Percentiles rank a stretch among this genome's conserved stretches.
Conservation (phyloP, 2,329 filamentous ascomycete species). For the Aspergillus clavatus region DNA sequence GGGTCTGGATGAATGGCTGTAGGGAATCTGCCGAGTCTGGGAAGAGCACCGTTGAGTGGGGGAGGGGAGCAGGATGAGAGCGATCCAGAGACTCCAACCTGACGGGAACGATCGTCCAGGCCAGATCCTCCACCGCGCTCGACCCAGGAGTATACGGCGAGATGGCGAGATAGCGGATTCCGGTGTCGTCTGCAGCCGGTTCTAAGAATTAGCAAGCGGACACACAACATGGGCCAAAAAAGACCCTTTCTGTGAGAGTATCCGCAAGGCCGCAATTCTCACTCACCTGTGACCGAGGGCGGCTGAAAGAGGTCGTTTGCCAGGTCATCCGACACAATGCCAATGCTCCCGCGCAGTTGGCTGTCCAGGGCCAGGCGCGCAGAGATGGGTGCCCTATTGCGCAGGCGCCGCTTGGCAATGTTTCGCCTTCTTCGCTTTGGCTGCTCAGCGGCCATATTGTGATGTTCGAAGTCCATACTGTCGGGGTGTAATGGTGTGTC, state of each 20-base stretch:
- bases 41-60: constrained; percentile 75
- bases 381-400: constrained; percentile 67
- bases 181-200: constrained; percentile 24
- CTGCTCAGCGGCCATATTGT: constrained; percentile 38
- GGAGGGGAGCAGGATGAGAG: constrained; percentile 55
- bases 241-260: not conserved
- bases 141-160: constrained; percentile 43
- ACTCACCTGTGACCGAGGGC: constrained; percentile 49
- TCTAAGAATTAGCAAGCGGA: not conserved
- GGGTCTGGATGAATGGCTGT: constrained; percentile 69
- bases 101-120: constrained; percentile 84
- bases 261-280: constrained; percentile 4
- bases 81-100: constrained; percentile 44
- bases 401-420: constrained; percentile 38
- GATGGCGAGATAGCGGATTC: constrained; percentile 43
- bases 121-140: constrained; percentile 52
- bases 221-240: not conserved
- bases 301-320: constrained; percentile 71
- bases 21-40: constrained; percentile 66
- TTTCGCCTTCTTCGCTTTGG: constrained; percentile 51
- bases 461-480: constrained; percentile 43
- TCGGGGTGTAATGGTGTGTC: constrained; percentile 4
- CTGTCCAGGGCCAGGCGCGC: constrained; percentile 81
- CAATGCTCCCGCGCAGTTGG: constrained; percentile 77
- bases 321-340: constrained; percentile 80